Conservation (phyloP, 352 stramenopile genomes). For the Pythium aphanidermatum region DNA sequence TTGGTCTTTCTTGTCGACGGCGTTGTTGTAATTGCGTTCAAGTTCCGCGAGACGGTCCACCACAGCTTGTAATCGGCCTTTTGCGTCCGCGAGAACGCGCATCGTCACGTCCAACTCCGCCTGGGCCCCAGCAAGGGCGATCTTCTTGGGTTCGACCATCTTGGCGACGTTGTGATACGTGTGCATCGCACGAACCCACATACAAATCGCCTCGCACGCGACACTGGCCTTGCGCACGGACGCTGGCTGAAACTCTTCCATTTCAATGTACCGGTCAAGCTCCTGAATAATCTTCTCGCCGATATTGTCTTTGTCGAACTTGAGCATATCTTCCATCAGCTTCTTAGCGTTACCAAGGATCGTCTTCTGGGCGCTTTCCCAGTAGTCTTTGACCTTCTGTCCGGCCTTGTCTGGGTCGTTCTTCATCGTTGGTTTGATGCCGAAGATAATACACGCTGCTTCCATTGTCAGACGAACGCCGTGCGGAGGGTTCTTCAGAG, state of each 20-base stretch:
- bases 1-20: constrained; percentile 86
- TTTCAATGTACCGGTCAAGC: constrained; percentile 87
- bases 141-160: constrained; percentile 91
- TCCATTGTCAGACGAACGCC: constrained; percentile 89
- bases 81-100: constrained; percentile 79
- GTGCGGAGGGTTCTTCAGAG: constrained; percentile 83
- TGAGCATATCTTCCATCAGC: constrained; percentile 87
- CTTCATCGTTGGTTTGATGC: constrained; percentile 89
- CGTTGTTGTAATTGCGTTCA: constrained; percentile 82
- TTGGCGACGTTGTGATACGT: constrained; percentile 90
- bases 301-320: constrained; percentile 90
- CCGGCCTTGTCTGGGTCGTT: constrained; percentile 86
- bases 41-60: constrained; percentile 88
- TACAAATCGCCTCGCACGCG: constrained; percentile 91
- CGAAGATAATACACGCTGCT: constrained; percentile 92
- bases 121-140: constrained; percentile 78
- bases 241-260: constrained; percentile 88
- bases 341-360: constrained; percentile 86
- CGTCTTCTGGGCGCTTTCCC: constrained; percentile 84
- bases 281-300: constrained; percentile 82
- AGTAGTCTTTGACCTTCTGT: constrained; percentile 89
- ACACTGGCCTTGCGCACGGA: constrained; percentile 87
- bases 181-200: constrained; percentile 93
- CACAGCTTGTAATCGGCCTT: constrained; percentile 73
- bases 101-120: constrained; percentile 85